These are phyloP conservation scores for Penicillium longicatenatum DNA, from an alignment of 495 filamentous ascomycete species.

Conservation along the genomic window DNA sequence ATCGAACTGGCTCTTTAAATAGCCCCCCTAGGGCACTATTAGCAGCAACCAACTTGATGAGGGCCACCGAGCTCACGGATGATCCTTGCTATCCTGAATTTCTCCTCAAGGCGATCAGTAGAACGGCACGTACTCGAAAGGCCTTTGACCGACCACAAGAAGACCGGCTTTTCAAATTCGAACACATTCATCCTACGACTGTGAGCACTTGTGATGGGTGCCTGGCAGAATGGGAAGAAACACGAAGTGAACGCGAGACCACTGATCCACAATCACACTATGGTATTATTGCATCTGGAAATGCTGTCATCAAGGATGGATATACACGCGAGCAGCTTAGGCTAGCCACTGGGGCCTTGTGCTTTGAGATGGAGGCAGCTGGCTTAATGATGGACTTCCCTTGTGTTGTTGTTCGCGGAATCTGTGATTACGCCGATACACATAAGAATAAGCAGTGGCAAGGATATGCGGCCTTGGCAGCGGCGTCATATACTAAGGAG, in stretches of 20 bases:
- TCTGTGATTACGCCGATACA: slow-evolving; percentile 11
- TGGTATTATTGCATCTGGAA: slow-evolving; percentile 10
- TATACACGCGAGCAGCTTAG: slow-evolving; percentile 3
- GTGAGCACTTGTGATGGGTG: background rate
- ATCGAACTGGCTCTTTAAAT: slow-evolving; percentile 34
- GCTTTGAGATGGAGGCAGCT: slow-evolving; percentile 10
- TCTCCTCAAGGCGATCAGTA: slow-evolving; percentile 17
- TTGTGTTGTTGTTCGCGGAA: slow-evolving; percentile 3
- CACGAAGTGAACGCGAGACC: background rate
- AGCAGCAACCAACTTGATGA: slow-evolving; percentile 26
- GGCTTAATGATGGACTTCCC: slow-evolving; percentile 9
- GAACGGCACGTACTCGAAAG: slow-evolving; percentile 22
- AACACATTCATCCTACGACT: slow-evolving; percentile 4
- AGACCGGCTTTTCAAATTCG: slow-evolving; percentile 2
- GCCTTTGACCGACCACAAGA: background rate
- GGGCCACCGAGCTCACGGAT: slow-evolving; percentile 21
- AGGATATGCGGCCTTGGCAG: slow-evolving; percentile 11
- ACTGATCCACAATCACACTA: background rate
- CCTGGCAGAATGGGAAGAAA: slow-evolving; percentile 6
- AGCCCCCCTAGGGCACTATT: slow-evolving; percentile 29
- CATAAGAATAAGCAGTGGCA: slow-evolving; percentile 9
- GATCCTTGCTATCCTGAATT: slow-evolving; percentile 16
- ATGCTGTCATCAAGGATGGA: slow-evolving; percentile 4
- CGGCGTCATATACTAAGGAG: slow-evolving; percentile 12
- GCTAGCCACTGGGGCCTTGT: slow-evolving; percentile 3